Evolutionary conservation across 169 alveolate genomes (phyloP), one percentile per base, ranked within the genome.

Genomic region (Besnoitia besnoiti): DNA sequence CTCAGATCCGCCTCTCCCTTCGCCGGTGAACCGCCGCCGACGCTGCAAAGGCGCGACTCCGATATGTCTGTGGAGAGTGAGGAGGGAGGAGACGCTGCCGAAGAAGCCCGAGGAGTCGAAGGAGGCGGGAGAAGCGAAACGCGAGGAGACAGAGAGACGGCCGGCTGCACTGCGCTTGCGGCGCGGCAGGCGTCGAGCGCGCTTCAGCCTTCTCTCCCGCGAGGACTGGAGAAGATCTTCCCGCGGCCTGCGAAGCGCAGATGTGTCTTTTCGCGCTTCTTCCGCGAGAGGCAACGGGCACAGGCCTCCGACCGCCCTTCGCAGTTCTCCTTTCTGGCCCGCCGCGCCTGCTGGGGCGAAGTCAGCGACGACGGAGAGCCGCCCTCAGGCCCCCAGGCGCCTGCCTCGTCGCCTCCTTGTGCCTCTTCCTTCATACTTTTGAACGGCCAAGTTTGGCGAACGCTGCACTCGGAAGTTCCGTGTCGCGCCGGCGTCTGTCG

Each of bases 401-500:
- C 14, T 5, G 5, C 55, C 55, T 49, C 55, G 55, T 49, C 55
- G 55, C 24, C 27, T 55, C 67, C 67, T n/a, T n/a, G n/a, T n/a
- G n/a, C n/a, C n/a, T n/a, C n/a, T n/a, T n/a, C n/a, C n/a, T n/a
- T n/a, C 67, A 55, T n/a, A n/a, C 27, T 55, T 21, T 16, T 67
- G 80, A 30, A 67, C 16, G 16, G 59, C 49, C 59, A 77, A 27
- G 33, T 44, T n/a, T 77, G 87, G 87, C 37, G 59, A 10, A 51
- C 14, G 14, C 87, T 77, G 16, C 87, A 77, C 55, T 30, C n/a
- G 5, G 87, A 77, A 42, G 47, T 77, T 27, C 87, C 87, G 7
- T 77, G 87, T 27, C 87, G 87, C 33, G n/a, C 33, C 5, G 87
- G 59, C 21, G 47, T 39, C 33, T 35, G n/a, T 24, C 87, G 87